A percentile compares a stretch with the other conserved stretches of the same genome.
phyloP scores from a whole-genome alignment of 768 basidiomycete genomes.

The Crepidotus variabilis region DNA sequence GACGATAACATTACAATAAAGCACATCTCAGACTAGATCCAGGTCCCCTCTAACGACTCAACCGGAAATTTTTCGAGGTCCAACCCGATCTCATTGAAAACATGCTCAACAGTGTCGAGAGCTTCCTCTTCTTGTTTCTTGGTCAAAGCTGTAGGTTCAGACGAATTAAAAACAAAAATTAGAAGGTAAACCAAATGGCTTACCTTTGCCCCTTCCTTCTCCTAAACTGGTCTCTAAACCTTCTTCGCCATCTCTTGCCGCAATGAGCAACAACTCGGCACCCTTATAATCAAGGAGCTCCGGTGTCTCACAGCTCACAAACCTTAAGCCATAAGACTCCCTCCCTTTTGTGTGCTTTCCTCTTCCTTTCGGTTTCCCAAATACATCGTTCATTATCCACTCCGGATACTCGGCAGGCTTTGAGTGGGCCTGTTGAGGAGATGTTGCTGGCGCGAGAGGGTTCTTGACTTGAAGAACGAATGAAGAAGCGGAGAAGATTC shows the following conservation, averaged over 20 bases:
- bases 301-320: constrained; percentile 45
- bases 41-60: constrained; percentile 48
- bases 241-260: constrained; percentile 42
- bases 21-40: constrained; percentile 34
- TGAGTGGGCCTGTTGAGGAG: constrained; percentile 23
- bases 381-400: constrained; percentile 43
- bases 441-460: constrained; percentile 42
- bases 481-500: constrained; percentile 47
- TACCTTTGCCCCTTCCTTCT: constrained; percentile 49
- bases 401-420: constrained; percentile 43
- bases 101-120: constrained; percentile 31
- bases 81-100: constrained; percentile 44
- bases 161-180: not conserved
- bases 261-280: constrained; percentile 52
- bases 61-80: constrained; percentile 37
- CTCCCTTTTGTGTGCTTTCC: constrained; percentile 28
- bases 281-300: constrained; percentile 54
- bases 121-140: constrained; percentile 36
- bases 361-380: constrained; percentile 28
- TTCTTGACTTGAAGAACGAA: constrained; percentile 65
- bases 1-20: no score
- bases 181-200: constrained; percentile 7
- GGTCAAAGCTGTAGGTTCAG: constrained; percentile 30
- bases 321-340: constrained; percentile 45
- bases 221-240: constrained; percentile 48